Evolutionary conservation across 2,329 filamentous ascomycete genomes (phyloP), one percentile per base, ranked within the genome.

Genomic region (Diplocarpon rosae): DNA sequence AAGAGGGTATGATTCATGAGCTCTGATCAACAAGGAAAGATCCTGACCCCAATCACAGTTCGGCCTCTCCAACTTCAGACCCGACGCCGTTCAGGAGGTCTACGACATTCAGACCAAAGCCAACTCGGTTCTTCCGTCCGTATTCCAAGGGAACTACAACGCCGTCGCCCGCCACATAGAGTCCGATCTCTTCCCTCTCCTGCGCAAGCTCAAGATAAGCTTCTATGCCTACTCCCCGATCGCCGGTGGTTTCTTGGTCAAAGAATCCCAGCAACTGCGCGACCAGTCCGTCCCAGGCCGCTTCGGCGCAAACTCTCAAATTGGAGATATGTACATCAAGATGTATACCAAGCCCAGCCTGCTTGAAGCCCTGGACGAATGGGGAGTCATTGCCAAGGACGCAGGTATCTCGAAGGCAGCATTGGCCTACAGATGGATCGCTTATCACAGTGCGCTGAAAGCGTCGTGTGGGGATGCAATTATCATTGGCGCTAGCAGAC

Each of bases 201-300:
- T 75, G 50, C 69, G 37, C 38, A 56, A 57, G 37, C 46, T 58
- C 12, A 46, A 48, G 2, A 58, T 58, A 7, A 34, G 31, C 37
- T 54, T 54, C 42, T 75, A 80, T 14, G 63, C 77, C 37, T 80
- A 80, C 63, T 81, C 80, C 52, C 77, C 76, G 0, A 64, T 80
- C 28, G 77, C 76, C 2, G 78, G 78, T n/a, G 78, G 78, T 1
- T 63, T 82, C 30, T 74, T 82, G 55, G 71, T 69, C 16, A 59
- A 59, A 39, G 42, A 43, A 13, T 16, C 48, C 4, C 45, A 41
- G 5, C 13, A 41, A 5, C 11, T 54, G 1, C 45, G 45, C 6
- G 46, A 29, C 2, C 37, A 43, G 13, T 31, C 45, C 7, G 48
- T 42, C 7, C 35, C 43, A 13, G 60, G 61, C 11, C 52, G 61